Evolutionary conservation across 2,329 filamentous ascomycete species (phyloP).

Genomic region (Acrocalymma vagum): DNA sequence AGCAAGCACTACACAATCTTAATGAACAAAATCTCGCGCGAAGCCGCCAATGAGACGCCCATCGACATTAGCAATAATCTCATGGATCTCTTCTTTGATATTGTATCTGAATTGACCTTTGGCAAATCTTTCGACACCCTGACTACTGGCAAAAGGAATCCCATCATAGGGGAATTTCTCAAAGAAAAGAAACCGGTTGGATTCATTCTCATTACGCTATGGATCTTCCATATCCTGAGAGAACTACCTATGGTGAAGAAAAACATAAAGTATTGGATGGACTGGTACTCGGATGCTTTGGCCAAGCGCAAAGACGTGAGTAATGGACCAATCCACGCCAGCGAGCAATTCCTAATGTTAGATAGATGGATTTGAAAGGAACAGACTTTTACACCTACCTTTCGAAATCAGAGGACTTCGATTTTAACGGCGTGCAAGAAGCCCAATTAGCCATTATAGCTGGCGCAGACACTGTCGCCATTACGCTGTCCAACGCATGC

Average conservation of each 20-base stretch:
- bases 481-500: constrained; percentile 61
- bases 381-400: constrained; percentile 24
- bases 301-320: constrained; percentile 13
- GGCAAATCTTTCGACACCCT: constrained; percentile 20
- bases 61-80: constrained; percentile 14
- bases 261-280: constrained; percentile 8
- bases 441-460: constrained; percentile 40
- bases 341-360: no score
- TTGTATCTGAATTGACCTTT: constrained; percentile 17
- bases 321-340: no score
- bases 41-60: neutral
- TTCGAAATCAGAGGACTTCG: constrained; percentile 11
- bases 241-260: constrained; percentile 4
- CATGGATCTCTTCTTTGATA: constrained; percentile 23
- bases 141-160: constrained; percentile 10
- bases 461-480: constrained; percentile 59
- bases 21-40: constrained; percentile 1
- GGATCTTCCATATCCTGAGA: constrained; percentile 16
- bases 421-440: constrained; percentile 12
- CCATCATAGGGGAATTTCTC: constrained; percentile 13
- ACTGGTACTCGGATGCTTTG: constrained; percentile 17
- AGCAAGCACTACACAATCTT: constrained; percentile 9
- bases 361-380: neutral
- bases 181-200: constrained; percentile 11
- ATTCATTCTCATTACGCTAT: constrained; percentile 16